Evolutionary conservation across 129 eudicot species (phyloP), one percentile per base, ranked within the genome.

Genomic region (Centella asiatica): DNA sequence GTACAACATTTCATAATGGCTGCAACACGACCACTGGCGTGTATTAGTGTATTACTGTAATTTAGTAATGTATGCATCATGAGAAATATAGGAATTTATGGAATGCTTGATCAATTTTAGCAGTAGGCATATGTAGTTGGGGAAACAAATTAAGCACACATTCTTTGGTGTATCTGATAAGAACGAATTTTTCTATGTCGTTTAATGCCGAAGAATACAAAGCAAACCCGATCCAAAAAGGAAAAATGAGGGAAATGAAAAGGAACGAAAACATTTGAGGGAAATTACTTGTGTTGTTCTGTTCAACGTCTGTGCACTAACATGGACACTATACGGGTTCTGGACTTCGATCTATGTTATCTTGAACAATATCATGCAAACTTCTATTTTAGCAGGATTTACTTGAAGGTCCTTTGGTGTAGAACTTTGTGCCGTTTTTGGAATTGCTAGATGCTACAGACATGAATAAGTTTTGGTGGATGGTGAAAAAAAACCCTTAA

Each of bases 1-100:
- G 67, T 60, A 33, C 44, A 37, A 60, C 36, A 40, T 68, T 75
- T 63, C 46, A 27, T 28, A 27, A 17, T 14, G 25, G 31, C 10
- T 27, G 13, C 1, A 42, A 36, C 14, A 42, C 14, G 26, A 23
- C 10, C 6, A 26, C 17, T 9, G n/a, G n/a, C 26, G 18, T 51
- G 11, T 13, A 51, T 6, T 51, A 8, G 57, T 24, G n/a, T 23
- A 23, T 8, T 24, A 18, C 11, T 51, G 18, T 27, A 48, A 6
- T n/a, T 7, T 20, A 1, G 54, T 8, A 18, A 48, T 10, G 28
- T n/a, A 0, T 51, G 2, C 13, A 51, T 51, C 4, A 51, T 22
- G 57, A 24, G n/a, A 22, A 28, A 24, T 8, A 49, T 8, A 20
- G 17, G 3, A n/a, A 17, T 51, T 51, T 31, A 51, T 31, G 26